Evolutionary conservation across 2,329 filamentous ascomycete species (phyloP).

Genomic region (Colletotrichum sp.): DNA sequence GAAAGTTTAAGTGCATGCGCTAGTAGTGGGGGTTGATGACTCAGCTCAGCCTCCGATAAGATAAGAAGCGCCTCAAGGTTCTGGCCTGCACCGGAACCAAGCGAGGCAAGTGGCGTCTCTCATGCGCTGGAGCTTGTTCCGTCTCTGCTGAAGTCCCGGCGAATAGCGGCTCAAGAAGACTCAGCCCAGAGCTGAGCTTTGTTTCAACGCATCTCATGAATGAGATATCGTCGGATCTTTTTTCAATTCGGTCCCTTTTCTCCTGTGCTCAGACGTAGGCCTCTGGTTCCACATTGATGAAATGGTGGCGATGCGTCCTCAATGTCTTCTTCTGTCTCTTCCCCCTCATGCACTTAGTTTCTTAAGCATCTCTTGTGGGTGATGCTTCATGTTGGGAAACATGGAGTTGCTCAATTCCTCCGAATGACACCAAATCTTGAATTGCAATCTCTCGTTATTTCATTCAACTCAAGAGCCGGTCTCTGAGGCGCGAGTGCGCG

Average conservation of each 20-base stretch:
- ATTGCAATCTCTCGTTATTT: not conserved
- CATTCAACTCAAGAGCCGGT: not conserved
- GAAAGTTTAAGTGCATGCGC: not conserved
- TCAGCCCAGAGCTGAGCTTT: slow-evolving; percentile 5
- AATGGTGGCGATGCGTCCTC: not conserved
- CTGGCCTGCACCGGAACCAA: not conserved
- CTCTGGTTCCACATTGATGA: not conserved
- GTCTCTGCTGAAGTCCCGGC: slow-evolving; percentile 1
- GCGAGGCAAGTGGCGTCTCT: not conserved
- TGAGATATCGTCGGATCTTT: slow-evolving; percentile 5
- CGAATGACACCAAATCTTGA: not conserved
- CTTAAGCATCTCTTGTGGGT: not conserved
- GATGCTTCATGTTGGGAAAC: not conserved
- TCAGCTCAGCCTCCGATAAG: not conserved
- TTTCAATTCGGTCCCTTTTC: not conserved
- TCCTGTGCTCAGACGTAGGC: not conserved
- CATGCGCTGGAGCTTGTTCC: slow-evolving; percentile 10
- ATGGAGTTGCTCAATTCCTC: not conserved
- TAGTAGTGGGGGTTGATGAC: slow-evolving; percentile 1
- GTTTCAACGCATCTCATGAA: slow-evolving; percentile 10
- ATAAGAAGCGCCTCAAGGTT: not conserved
- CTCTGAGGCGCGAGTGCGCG: not conserved
- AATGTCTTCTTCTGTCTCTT: not conserved
- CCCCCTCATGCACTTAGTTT: not conserved
- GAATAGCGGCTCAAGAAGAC: not conserved